These are phyloP conservation scores for Tuber calosporum DNA, from an alignment of 495 filamentous ascomycete species.

Conservation along the genomic window DNA sequence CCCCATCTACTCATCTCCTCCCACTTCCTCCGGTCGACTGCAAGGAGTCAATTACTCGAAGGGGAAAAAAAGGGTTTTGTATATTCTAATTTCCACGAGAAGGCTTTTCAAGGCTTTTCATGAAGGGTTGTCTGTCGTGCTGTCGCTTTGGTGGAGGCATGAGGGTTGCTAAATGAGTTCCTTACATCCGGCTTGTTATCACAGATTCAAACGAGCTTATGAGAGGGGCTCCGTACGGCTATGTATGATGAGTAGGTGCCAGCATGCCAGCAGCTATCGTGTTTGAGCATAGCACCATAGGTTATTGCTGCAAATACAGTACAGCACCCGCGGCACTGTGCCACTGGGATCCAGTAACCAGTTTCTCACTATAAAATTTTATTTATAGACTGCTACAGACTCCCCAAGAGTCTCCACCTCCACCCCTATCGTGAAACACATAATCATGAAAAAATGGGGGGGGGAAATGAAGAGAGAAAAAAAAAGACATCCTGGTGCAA, in stretches of 20 bases:
- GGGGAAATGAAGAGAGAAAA: background rate
- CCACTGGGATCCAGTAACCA: background rate
- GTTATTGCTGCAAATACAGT: background rate
- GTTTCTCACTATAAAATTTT: background rate
- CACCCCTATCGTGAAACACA: background rate
- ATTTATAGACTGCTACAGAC: constrained; percentile 6
- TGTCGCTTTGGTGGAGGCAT: background rate
- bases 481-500: constrained; percentile 6
- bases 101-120: too few relatives aligned
- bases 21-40: too few relatives aligned
- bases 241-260: too few relatives aligned
- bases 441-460: constrained; percentile 4
- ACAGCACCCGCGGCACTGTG: background rate
- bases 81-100: too few relatives aligned
- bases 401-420: background rate
- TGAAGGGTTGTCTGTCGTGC: too few relatives aligned
- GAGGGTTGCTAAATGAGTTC: background rate
- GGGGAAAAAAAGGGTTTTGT: too few relatives aligned
- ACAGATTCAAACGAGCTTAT: background rate
- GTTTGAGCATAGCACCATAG: too few relatives aligned
- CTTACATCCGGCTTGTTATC: background rate
- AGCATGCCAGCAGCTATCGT: too few relatives aligned
- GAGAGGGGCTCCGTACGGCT: too few relatives aligned
- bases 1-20: too few relatives aligned
- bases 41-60: too few relatives aligned